Conservation (phyloP, 2,329 filamentous ascomycete genomes). For the Penicillium sclerotiorum region DNA sequence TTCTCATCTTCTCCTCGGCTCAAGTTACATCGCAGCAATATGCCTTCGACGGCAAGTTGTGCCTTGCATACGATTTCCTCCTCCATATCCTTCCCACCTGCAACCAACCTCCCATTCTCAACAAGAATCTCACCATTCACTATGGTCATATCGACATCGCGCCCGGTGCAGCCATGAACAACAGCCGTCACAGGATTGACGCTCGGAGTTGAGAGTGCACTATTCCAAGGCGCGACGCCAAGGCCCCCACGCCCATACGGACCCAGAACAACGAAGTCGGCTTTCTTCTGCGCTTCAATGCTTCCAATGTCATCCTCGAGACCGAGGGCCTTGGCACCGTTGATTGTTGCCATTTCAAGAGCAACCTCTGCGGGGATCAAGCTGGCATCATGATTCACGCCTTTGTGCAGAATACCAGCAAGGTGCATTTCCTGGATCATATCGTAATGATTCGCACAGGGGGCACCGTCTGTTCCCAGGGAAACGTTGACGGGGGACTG, state of each 20-base stretch:
- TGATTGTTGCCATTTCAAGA: slow-evolving; percentile 54
- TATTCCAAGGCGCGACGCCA: slow-evolving; percentile 39
- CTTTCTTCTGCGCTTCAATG: slow-evolving; percentile 35
- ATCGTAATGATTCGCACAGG: slow-evolving; percentile 54
- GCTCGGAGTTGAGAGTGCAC: slow-evolving; percentile 7
- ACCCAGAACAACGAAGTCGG: slow-evolving; percentile 30
- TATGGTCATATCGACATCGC: slow-evolving; percentile 46
- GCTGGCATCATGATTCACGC: slow-evolving; percentile 40
- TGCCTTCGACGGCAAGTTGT: slow-evolving; percentile 3
- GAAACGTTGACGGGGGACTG: slow-evolving; percentile 42
- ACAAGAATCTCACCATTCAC: slow-evolving; percentile 46
- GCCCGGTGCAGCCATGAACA: slow-evolving; percentile 46
- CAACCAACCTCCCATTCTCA: slow-evolving; percentile 29
- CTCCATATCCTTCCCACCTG: slow-evolving; percentile 15
- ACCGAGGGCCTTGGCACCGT: slow-evolving; percentile 51
- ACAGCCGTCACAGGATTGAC: slow-evolving; percentile 37
- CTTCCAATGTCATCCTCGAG: slow-evolving; percentile 40
- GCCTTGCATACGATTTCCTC: slow-evolving; percentile 13
- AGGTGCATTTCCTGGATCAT: slow-evolving; percentile 55
- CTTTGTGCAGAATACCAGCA: slow-evolving; percentile 51
- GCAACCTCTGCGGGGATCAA: slow-evolving; percentile 47
- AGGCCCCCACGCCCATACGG: slow-evolving; percentile 30
- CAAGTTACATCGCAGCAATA: slow-evolving; percentile 10
- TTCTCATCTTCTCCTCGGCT: slow-evolving; percentile 1
- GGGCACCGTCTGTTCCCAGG: slow-evolving; percentile 54